Percentiles rank a stretch among this genome's conserved stretches.
phyloP scores from a whole-genome alignment of 148 eudicot species.

The Suaeda aralocaspica region DNA sequence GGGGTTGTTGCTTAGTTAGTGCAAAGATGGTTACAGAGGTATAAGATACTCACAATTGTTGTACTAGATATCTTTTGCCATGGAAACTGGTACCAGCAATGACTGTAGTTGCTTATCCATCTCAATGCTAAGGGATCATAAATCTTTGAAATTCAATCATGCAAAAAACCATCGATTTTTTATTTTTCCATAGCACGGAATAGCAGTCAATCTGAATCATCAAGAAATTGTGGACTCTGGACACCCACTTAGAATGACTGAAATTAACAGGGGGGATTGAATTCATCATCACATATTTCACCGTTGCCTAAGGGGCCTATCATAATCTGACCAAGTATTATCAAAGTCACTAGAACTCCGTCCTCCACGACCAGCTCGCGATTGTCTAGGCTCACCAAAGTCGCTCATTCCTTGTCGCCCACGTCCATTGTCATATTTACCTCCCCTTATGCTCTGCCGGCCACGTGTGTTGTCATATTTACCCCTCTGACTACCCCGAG shows the following conservation, averaged over 20 bases:
- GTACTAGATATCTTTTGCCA: not conserved
- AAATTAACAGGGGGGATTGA: not conserved
- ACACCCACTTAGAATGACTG: not conserved
- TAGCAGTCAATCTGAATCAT: not conserved
- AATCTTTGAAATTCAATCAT: not conserved
- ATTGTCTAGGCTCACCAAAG: slow-evolving; percentile 21
- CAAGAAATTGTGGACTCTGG: not conserved
- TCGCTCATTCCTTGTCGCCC: slow-evolving; percentile 12
- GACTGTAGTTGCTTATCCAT: no score
- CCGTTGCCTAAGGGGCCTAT: slow-evolving; percentile 42
- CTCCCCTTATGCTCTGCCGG: slow-evolving; percentile 7
- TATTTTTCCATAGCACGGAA: not conserved
- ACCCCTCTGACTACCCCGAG: slow-evolving; percentile 12
- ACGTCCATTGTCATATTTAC: slow-evolving; percentile 1
- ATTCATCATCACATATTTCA: slow-evolving; percentile 45
- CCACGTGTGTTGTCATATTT: not conserved
- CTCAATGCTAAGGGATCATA: not conserved
- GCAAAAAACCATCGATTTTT: not conserved
- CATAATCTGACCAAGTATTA: slow-evolving; percentile 37
- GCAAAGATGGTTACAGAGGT: no score
- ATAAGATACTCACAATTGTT: not conserved
- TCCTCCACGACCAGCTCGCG: slow-evolving; percentile 32
- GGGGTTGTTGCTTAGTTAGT: no score
- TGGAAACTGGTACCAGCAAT: not conserved
- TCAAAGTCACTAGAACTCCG: slow-evolving; percentile 25